A percentile compares a stretch with the other conserved stretches of the same genome.
These are phyloP conservation scores for Penicillium sp. DNA, from an alignment of 2,329 filamentous ascomycete genomes.

Conservation along the genomic window DNA sequence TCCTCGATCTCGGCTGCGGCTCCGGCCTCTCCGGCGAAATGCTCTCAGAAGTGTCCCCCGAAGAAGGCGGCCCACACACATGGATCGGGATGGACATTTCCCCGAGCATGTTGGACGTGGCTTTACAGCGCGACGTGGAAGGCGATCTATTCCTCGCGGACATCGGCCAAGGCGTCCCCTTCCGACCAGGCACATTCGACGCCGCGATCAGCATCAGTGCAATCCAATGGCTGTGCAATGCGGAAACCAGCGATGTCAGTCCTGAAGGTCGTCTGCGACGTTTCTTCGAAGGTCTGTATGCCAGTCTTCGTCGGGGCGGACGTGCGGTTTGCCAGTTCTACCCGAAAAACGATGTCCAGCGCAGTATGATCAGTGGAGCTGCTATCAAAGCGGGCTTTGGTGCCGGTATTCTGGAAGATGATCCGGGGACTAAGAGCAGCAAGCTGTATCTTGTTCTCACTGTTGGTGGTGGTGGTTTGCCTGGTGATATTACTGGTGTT, in stretches of 20 bases:
- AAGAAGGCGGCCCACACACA: slow-evolving; percentile 79
- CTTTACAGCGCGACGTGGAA: slow-evolving; percentile 85
- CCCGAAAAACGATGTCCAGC: slow-evolving; percentile 89
- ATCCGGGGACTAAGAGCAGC: slow-evolving; percentile 91
- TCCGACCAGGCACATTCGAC: slow-evolving; percentile 88
- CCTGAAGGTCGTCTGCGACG: slow-evolving; percentile 73
- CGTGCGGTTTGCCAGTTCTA: slow-evolving; percentile 97
- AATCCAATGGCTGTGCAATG: slow-evolving; percentile 98
- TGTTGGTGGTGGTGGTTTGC: slow-evolving; percentile 68
- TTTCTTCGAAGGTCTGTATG: slow-evolving; percentile 93
- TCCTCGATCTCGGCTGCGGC: slow-evolving; percentile 96
- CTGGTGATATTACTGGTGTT: slow-evolving; percentile 80
- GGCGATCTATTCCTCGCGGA: slow-evolving; percentile 93
- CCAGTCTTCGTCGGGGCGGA: slow-evolving; percentile 75
- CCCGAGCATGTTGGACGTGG: slow-evolving; percentile 93
- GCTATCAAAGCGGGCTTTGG: slow-evolving; percentile 94
- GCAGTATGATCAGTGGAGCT: slow-evolving; percentile 85
- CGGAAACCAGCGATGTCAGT: slow-evolving; percentile 80
- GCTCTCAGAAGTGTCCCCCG: slow-evolving; percentile 66
- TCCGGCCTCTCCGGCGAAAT: slow-evolving; percentile 94
- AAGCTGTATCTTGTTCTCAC: slow-evolving; percentile 96
- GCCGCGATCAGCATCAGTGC: slow-evolving; percentile 92
- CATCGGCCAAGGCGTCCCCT: slow-evolving; percentile 92
- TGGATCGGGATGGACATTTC: slow-evolving; percentile 99
- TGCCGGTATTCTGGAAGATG: slow-evolving; percentile 90